These are phyloP conservation scores for Arxiozyma slooffiae DNA, from an alignment of 1,139 yeast genomes.

Conservation along the genomic window DNA sequence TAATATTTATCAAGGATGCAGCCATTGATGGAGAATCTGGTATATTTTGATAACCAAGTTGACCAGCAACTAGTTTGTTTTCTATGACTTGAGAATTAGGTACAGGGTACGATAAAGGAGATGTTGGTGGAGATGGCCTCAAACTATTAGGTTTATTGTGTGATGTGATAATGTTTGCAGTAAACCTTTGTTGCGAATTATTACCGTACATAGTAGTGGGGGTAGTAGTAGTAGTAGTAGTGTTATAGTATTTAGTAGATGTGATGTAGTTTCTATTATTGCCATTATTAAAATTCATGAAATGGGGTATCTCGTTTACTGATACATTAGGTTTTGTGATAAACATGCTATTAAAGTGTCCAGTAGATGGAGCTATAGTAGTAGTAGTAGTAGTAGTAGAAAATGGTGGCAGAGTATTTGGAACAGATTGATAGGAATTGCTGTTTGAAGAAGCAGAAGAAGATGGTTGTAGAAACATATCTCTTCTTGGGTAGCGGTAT, in stretches of 20 bases:
- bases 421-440: neutral
- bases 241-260: neutral
- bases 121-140: neutral
- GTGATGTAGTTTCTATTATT: neutral
- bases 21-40: neutral
- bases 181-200: conserved; percentile 3
- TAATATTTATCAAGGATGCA: neutral
- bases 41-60: neutral
- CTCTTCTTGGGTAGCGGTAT: too few species aligned
- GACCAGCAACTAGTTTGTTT: neutral
- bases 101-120: conserved; percentile 2
- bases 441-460: neutral
- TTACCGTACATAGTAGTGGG: neutral
- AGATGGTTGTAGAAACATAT: too few species aligned
- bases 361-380: neutral
- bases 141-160: neutral
- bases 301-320: neutral
- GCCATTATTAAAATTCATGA: neutral
- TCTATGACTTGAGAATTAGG: neutral
- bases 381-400: too few species aligned
- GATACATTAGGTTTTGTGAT: neutral
- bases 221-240: too few species aligned
- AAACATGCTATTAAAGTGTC: neutral
- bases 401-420: neutral
- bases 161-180: conserved; percentile 2